Evolutionary conservation across 805 yeast genomes (phyloP), one percentile per base, ranked within the genome.

Genomic region (Kodamaea jinghongensis): DNA sequence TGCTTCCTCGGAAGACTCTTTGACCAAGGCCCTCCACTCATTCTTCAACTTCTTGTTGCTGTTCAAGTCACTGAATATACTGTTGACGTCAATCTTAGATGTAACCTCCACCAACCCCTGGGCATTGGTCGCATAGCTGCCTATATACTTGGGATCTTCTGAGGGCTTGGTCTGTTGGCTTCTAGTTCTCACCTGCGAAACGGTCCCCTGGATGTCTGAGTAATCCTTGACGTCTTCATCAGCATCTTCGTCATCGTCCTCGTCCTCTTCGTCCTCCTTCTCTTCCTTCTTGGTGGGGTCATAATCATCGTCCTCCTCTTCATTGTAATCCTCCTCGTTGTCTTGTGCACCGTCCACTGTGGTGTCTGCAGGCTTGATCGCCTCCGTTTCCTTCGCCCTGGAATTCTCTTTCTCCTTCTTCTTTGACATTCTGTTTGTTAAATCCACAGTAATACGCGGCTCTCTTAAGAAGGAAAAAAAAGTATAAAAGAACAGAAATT

Each of bases 121-220:
- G 26, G 44, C 33, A 36, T 54, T 47, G 14, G 47, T 45, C 39
- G 49, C 45, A 30, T 53, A 46, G 8, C 46, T 47, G 4, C 44
- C 51, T 16, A 40, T 39, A 13, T 31, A 38, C 29, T 36, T 41
- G 29, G 31, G 34, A 32, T 12, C 13, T 11, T 25, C 36, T n/a
- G 31, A 23, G 10, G 28, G 38, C 2, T 25, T 17, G 17, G 41
- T 41, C 13, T 79, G 85, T 15, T 81, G 91, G 15, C 76, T 71
- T 48, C 96, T 69, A 0, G 95, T 86, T 51, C 78, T 77, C 26
- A 86, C 74, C 39, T 82, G 70, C 0, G 88, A 83, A 10, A 54
- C 66, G 53, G 33, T 70, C 51, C 53, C 78, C 45, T 78, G 85
- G 4, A 83, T 75, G 3, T 61, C 61, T 5, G 75, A 65, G 54